Evolutionary conservation across 2,329 filamentous ascomycete genomes (phyloP).

Genomic region (Davidsoniella neocaledoniae): DNA sequence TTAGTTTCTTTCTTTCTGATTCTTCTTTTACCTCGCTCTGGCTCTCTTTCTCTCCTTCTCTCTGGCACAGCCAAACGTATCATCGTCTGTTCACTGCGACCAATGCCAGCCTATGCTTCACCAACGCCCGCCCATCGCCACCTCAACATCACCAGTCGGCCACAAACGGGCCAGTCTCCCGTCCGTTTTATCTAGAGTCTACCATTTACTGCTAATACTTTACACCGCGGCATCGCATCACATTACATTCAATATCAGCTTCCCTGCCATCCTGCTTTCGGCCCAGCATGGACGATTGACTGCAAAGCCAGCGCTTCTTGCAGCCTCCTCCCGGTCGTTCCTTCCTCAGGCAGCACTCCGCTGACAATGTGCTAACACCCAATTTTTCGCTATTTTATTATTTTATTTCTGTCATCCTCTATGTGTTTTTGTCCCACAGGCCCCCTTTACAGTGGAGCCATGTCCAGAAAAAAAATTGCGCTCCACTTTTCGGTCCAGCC

Average conservation of each 20-base stretch:
- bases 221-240: neutral
- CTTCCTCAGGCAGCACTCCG: neutral
- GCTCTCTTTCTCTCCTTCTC: neutral
- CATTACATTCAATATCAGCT: neutral
- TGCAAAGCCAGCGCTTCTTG: neutral
- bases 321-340: neutral
- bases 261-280: neutral
- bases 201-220: neutral
- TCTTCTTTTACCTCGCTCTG: neutral
- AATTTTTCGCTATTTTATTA: neutral
- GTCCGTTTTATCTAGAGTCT: too few species aligned
- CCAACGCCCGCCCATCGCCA: too few species aligned
- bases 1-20: neutral
- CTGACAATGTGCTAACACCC: neutral
- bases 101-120: too few species aligned
- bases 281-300: neutral
- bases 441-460: neutral
- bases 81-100: too few species aligned
- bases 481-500: conserved; percentile 3
- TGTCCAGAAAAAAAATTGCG: neutral
- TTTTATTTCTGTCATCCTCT: neutral
- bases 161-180: too few species aligned
- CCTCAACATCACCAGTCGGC: too few species aligned
- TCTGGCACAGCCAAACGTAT: neutral
- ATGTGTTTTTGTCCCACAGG: neutral